Conservation (phyloP, 23 red algal species). For the Pyropia haitanensis region DNA sequence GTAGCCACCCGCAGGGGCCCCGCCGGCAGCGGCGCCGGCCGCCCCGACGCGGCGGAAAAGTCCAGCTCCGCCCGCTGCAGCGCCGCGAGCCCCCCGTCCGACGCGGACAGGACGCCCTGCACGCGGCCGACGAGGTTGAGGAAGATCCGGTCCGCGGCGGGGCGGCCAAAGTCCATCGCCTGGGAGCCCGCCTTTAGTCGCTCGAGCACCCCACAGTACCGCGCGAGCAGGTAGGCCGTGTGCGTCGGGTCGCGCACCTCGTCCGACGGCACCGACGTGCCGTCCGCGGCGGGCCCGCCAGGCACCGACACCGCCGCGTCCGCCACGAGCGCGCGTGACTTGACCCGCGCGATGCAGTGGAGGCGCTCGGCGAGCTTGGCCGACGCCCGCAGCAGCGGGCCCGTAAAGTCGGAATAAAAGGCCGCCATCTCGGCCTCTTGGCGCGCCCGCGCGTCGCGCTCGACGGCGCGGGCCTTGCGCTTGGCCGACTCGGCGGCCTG, state of each 20-base stretch:
- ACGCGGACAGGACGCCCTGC: slow-evolving; percentile 30
- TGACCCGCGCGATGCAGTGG: slow-evolving; percentile 17
- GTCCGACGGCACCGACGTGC: no score
- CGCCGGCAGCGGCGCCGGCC: slow-evolving; percentile 3
- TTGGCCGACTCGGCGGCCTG: no score
- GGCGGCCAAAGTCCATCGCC: slow-evolving; percentile 42
- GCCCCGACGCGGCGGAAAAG: slow-evolving; percentile 26
- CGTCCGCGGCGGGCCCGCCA: no score
- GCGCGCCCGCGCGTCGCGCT: neutral
- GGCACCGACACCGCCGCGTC: no score
- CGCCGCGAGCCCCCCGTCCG: slow-evolving; percentile 21
- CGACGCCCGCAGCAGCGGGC: slow-evolving; percentile 45
- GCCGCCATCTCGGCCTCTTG: slow-evolving; percentile 30
- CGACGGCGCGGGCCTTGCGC: no score
- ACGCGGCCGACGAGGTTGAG: slow-evolving; percentile 49
- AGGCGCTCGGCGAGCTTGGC: slow-evolving; percentile 53
- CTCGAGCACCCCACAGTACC: slow-evolving; percentile 38
- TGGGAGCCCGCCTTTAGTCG: slow-evolving; percentile 31
- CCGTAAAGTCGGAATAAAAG: slow-evolving; percentile 18
- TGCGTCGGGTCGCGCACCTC: slow-evolving; percentile 6
- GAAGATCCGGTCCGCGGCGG: slow-evolving; percentile 39
- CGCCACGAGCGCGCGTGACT: neutral
- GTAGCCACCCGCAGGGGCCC: slow-evolving; percentile 28
- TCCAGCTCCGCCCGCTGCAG: slow-evolving; percentile 42
- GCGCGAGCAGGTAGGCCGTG: slow-evolving; percentile 46